Evolutionary conservation across 805 yeast genomes (phyloP), one percentile per base, ranked within the genome.

Genomic region (Grigorovia transvaalensis): DNA sequence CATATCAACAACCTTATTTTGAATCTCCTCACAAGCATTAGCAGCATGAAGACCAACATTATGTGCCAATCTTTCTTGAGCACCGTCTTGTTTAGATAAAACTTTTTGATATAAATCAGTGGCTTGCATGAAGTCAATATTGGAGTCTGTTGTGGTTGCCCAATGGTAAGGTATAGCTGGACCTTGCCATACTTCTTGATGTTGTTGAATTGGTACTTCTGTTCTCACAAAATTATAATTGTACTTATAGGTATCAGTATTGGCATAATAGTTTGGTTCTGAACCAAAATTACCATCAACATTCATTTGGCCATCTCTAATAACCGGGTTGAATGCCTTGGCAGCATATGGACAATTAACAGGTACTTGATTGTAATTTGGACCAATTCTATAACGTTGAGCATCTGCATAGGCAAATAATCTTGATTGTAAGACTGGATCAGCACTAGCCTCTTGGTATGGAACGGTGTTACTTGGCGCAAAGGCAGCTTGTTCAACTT

Each of bases 101-200:
- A 87, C 93, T 53, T 84, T 75, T 46, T 62, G 65, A 81, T 88
- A 91, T 62, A 90, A 77, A 38, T 68, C 81, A 55, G 83, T 74
- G 49, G 96, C 85, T 73, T 90, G 96, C 56, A 70, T 77, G 68
- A 72, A 90, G 72, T 90, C 96, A 58, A 73, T 71, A 54, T 79
- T 88, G 4, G 42, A 38, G 49, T 82, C 84, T 9, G 68, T 60
- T 27, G 69, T 71, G 51, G 79, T 79, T 52, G 78, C 76, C 96
- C 96, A 89, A 73, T 88, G 93, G 81, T 79, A 86, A 57, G 91
- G 88, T 55, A 82, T 72, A 47, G 93, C 93, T 51, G 88, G 79
- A 53, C 93, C 93, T 52, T 73, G 71, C 93, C 93, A 87, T 55
- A 80, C 77, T 72, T 86, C 95, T 70, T 84, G 90, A 59, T 81